Evolutionary conservation across 495 filamentous ascomycete genomes (phyloP), one percentile per base, ranked within the genome.

Genomic region (Penicillium odoratum): DNA sequence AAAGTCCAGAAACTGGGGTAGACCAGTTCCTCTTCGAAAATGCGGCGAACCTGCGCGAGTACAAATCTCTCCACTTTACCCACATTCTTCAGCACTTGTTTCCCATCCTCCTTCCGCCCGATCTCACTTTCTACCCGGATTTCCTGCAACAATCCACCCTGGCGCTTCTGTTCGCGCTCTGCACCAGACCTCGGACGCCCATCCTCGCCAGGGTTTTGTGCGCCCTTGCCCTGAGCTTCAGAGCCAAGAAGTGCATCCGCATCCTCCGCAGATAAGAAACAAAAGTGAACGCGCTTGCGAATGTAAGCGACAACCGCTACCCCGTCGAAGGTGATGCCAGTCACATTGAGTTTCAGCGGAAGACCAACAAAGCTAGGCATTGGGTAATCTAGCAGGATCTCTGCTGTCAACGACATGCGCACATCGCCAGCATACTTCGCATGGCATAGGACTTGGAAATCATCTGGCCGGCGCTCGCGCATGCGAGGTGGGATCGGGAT

Each of bases 1-100:
- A 98, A 97, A 2, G 93, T 98, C 92, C 93, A 97, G 73, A 91
- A 98, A 70, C 92, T 97, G 40, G 94, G 94, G 75, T 93, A 98
- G 25, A 98, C 93, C 69, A 98, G 90, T 71, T 98, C 94, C 67
- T 97, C 94, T 73, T 98, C 94, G 66, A 98, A 98, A 57, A 98
- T 97, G 55, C 92, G 83, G 57, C 93, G 86, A 34, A 98, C 94
- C 70, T 98, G 95, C 69, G 97, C 93, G 25, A 98, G 81, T 47
- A 98, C 91, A 69, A 98, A 98, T 59, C 91, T 87, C 76, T 98
- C 94, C 38, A 98, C 94, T 76, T 98, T 98, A 16, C 95, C 93
- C 38, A 98, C 92, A 73, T 98, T 98, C 78, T 97, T 98, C 29
- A 98, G 74, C 33, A 92, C 92, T 73, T 96, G 92, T 74, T 93